phyloP scores from a whole-genome alignment of 2,329 filamentous ascomycete species.

The Fusarium sp. region DNA sequence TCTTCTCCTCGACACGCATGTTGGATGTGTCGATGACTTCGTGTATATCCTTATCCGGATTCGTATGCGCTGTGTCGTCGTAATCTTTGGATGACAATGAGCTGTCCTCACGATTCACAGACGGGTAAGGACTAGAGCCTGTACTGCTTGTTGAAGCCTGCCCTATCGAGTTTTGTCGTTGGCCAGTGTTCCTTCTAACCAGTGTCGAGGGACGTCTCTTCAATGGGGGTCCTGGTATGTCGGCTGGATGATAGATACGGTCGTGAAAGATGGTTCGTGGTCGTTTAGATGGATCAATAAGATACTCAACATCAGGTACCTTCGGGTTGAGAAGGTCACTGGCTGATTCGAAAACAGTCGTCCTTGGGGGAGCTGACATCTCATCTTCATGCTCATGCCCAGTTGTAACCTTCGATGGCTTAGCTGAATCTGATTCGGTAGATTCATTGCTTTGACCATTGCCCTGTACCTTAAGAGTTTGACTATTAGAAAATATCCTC shows the following conservation, averaged over 20 bases:
- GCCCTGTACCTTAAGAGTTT: conserved; percentile 66
- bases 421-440: conserved; percentile 18
- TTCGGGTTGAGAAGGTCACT: conserved; percentile 93
- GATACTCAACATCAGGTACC: conserved; percentile 81
- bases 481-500: conserved; percentile 80
- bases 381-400: conserved; percentile 61
- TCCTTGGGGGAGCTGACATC: conserved; percentile 81
- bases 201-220: conserved; percentile 62
- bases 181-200: conserved; percentile 47
- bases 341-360: conserved; percentile 94
- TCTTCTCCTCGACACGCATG: conserved; percentile 97
- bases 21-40: conserved; percentile 66
- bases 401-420: conserved; percentile 57
- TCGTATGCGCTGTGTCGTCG: conserved; percentile 62
- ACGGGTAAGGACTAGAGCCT: conserved; percentile 50
- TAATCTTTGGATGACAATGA: conserved; percentile 60
- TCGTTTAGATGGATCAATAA: conserved; percentile 84
- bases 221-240: conserved; percentile 85
- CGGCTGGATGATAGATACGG: conserved; percentile 90
- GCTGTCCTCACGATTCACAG: conserved; percentile 57
- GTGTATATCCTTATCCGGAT: conserved; percentile 54
- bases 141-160: conserved; percentile 44
- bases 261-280: conserved; percentile 96
- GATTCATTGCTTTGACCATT: conserved; percentile 7
- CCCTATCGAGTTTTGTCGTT: conserved; percentile 38